Base-by-base conservation (phyloP, 202 grass and related monocot genomes). In the Carex sylvatica region DNA sequence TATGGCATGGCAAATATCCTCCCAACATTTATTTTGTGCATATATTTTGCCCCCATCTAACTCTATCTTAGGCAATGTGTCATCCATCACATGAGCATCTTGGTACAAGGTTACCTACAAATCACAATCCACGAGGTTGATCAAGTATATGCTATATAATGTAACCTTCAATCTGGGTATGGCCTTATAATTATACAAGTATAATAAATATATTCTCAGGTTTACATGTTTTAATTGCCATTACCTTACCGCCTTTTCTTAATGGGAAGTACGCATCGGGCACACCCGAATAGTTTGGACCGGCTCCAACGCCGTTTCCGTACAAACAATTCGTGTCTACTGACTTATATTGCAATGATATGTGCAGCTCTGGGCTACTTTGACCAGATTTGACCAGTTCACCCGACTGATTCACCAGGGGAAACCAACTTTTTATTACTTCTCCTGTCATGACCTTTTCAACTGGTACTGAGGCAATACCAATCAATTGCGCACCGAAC, bases 1-100 rank as follows among this genome's bases (percentile, higher is more conserved):
- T 64, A 94, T 94, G 5, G 92, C 90, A 91, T 98, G 92, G 67
- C 95, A 98, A 74, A 94, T 94, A 49, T 98, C 92, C 84, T 98
- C 95, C 95, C 92, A 98, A 76, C 92, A 98, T 85, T 84, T 98
- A 70, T 91, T 92, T 64, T 94, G 92, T 87, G 89, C 92, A 77
- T 88, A 98, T 10, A n/a, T 80, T 81, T 69, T 88, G 18, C 86
- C 92, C 18, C 84, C 90, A 74, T 94, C 90, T 47, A 98, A 85
- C 58, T 87, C 87, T 87, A 98, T 88, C 19, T 87, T 82, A 53
- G 92, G 95, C 31, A 69, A 69, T 56, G 89, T 90, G 58, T 91
- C 83, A 18, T 93, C 86, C 18, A 85, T 84, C 80, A 98, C 86
- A 87, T 98, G 95, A 73, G 95, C 95, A 91, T 98, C 95, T 84